A percentile compares a stretch with the other conserved stretches of the same genome.
phyloP scores from a whole-genome alignment of 352 stramenopile genomes.

The Globisporangium uncinulatum region DNA sequence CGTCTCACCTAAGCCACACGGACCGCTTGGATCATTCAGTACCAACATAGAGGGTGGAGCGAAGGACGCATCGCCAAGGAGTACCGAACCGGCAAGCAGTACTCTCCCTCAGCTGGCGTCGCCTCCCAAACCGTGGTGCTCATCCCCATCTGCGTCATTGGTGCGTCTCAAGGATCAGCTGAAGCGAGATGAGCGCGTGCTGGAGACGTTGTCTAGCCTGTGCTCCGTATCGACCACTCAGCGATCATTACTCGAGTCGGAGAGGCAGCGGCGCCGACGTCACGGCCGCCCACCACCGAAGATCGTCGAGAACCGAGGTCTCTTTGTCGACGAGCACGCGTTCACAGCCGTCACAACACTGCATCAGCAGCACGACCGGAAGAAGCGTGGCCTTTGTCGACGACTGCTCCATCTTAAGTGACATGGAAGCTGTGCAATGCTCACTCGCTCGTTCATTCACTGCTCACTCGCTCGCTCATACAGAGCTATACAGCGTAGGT shows the following conservation, averaged over 20 bases:
- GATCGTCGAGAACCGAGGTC: conserved; percentile 23
- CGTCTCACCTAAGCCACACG: not conserved
- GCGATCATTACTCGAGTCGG: conserved; percentile 4
- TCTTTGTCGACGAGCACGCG: conserved; percentile 30
- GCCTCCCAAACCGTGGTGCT: not conserved
- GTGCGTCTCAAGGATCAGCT: conserved; percentile 16
- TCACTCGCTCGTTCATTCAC: not conserved
- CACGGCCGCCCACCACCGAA: conserved; percentile 34
- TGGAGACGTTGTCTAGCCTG: conserved; percentile 17
- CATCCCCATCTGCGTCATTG: not conserved
- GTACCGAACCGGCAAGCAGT: not conserved
- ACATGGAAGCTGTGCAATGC: not conserved
- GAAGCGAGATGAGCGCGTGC: conserved; percentile 22
- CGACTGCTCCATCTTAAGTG: conserved; percentile 34
- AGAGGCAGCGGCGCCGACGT: conserved; percentile 28
- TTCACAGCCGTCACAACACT: conserved; percentile 17
- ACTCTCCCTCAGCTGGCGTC: conserved; percentile 1
- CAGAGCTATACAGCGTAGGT: not conserved
- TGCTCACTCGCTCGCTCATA: not conserved
- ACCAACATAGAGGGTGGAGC: not conserved
- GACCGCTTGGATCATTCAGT: conserved; percentile 8
- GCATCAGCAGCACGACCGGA: conserved; percentile 28
- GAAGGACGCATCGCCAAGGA: not conserved
- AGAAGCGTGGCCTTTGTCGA: conserved; percentile 29
- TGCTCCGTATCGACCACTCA: not conserved